Base-by-base conservation (phyloP, 192 early-diverging fungal genomes). In the Gonapodya sp. region DNA sequence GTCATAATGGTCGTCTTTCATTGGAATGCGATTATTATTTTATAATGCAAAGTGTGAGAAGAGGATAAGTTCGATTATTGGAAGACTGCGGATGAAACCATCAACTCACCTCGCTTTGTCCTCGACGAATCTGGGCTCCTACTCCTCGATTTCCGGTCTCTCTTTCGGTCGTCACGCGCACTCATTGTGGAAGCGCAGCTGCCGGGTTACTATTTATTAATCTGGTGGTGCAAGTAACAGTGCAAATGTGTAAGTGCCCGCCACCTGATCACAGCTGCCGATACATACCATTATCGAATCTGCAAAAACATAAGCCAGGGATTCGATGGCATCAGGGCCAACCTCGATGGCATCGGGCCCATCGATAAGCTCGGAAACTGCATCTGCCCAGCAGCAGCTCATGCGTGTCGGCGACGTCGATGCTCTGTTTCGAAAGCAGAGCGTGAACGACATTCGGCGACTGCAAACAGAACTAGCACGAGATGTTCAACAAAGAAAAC, bases 401-500 rank as follows among this genome's bases (percentile, higher is more conserved):
- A 64, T 24, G 8, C 46, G 46, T 24, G 46, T 64, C 16, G 80
- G 79, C 35, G 88, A 89, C 30, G 88, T 84, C 2, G 88, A 89
- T 78, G 79, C 73, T 2, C 82, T 89, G 73, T 88, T 89, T 79
- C 35, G 82, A 46, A 85, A 85, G 34, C 85, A 88, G 73, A 80
- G 82, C 2, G 83, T 89, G 18, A 80, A 80, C 30, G 88, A 89
- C 72, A 81, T 89, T 2, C 37, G 84, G 24, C 35, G 73, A 30
- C 80, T 88, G 18, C 36, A 87, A 34, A 36, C 79, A 1, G 84
- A 84, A 34, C 86, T 87, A 73, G 1, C 32, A 36, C 1, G 30
- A 80, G n/a, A 80, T 36, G 84, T 0, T 33, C 0, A 37, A 0
- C 0, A 36, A 35, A 93, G 93, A 83, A 94, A 94, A 85, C 91